phyloP scores from a whole-genome alignment of 177 flowering plant genomes.

The Telopea speciosissima region DNA sequence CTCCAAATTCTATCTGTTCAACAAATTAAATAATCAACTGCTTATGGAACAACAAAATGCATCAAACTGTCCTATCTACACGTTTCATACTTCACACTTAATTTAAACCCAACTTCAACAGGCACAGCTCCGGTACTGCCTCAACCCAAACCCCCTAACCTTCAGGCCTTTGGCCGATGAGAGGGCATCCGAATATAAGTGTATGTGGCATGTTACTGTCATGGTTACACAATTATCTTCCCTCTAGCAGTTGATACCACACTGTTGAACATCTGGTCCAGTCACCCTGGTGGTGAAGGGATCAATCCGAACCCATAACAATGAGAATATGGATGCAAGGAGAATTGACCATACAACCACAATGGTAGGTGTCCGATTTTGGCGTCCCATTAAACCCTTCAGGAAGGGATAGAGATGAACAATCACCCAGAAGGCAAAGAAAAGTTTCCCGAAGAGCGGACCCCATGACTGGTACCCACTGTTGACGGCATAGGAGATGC shows the following conservation, averaged over 20 bases:
- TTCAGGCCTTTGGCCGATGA: background rate
- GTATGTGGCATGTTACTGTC: background rate
- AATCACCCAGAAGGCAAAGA: slow-evolving; percentile 94
- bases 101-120: background rate
- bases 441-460: slow-evolving; percentile 88
- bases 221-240: background rate
- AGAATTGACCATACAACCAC: slow-evolving; percentile 92
- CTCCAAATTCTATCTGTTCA: slow-evolving; percentile 5
- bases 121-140: background rate
- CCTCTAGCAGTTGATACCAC: slow-evolving; percentile 86
- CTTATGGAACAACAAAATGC: background rate
- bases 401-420: slow-evolving; percentile 93
- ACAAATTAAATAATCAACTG: slow-evolving; percentile 11
- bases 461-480: slow-evolving; percentile 96
- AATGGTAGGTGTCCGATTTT: slow-evolving; percentile 89
- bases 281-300: slow-evolving; percentile 82
- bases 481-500: slow-evolving; percentile 74
- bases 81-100: slow-evolving; percentile 12
- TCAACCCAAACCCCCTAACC: background rate
- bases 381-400: slow-evolving; percentile 93
- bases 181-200: background rate
- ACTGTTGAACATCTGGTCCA: slow-evolving; percentile 60
- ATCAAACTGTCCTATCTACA: slow-evolving; percentile 16
- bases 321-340: slow-evolving; percentile 89
- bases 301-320: slow-evolving; percentile 84